phyloP scores from a whole-genome alignment of 2,329 filamentous ascomycete species.

The Periglandula ipomoeae region DNA sequence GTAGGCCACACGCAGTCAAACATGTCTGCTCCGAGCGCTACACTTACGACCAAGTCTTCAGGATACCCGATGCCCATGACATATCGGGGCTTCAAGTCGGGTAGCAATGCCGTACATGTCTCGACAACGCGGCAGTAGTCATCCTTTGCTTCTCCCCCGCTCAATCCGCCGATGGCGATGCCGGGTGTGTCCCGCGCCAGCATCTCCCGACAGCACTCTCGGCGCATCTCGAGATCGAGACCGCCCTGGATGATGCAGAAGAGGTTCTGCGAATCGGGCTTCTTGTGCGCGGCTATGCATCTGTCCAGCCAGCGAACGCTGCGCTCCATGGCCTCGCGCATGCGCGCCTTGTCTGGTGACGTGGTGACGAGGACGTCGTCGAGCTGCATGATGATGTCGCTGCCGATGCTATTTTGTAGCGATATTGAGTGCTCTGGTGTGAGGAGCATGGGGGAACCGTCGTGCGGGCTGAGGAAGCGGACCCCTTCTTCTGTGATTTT shows the following conservation, averaged over 20 bases:
- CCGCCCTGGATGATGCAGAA: constrained; percentile 99
- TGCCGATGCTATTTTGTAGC: constrained; percentile 93
- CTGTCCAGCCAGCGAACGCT: constrained; percentile 94
- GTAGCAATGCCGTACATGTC: constrained; percentile 75
- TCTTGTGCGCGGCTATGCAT: constrained; percentile 82
- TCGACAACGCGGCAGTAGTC: constrained; percentile 87
- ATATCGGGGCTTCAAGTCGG: constrained; percentile 89
- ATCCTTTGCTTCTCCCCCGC: constrained; percentile 87
- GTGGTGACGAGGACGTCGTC: constrained; percentile 97
- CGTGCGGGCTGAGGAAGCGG: constrained; percentile 90
- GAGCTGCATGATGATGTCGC: constrained; percentile 98
- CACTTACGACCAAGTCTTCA: constrained; percentile 87
- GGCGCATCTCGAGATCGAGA: constrained; percentile 76
- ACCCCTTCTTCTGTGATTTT: constrained; percentile 94
- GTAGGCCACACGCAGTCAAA: constrained; percentile 99
- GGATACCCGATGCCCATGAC: constrained; percentile 99
- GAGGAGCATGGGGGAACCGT: constrained; percentile 89
- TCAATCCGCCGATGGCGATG: constrained; percentile 91
- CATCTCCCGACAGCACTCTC: constrained; percentile 80
- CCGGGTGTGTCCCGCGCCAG: constrained; percentile 83
- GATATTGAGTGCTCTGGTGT: constrained; percentile 96
- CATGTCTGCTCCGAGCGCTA: constrained; percentile 95
- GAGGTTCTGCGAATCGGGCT: constrained; percentile 76
- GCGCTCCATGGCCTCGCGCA: constrained; percentile 90
- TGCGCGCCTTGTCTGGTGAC: constrained; percentile 77